A percentile compares a stretch with the other conserved stretches of the same genome.
These are phyloP conservation scores for Colletotrichum theobromicola DNA, from an alignment of 2,329 filamentous ascomycete species.

Conservation along the genomic window DNA sequence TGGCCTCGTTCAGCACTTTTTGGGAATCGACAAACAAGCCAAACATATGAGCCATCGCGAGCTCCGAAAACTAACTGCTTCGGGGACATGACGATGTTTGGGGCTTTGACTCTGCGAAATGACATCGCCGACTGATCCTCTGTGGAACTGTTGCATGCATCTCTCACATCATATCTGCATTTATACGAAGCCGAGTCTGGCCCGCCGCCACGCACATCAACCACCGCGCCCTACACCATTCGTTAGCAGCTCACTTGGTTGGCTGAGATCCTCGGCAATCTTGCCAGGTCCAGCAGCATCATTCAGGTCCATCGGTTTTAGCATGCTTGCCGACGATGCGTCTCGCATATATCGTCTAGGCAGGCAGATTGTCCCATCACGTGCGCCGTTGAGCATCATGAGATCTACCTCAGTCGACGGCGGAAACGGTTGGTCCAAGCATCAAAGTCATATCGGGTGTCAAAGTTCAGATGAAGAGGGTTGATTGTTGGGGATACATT, in stretches of 20 bases:
- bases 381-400: background rate
- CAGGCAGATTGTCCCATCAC: background rate
- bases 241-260: background rate
- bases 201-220: background rate
- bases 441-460: background rate
- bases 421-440: background rate
- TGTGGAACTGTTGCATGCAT: background rate
- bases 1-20: background rate
- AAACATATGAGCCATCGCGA: background rate
- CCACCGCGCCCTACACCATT: background rate
- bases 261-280: background rate
- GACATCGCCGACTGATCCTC: background rate
- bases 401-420: background rate
- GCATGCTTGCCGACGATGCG: background rate
- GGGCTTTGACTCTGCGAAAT: background rate
- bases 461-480: background rate
- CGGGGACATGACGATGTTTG: background rate
- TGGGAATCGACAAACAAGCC: background rate
- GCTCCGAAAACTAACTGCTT: background rate
- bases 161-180: background rate
- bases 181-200: background rate
- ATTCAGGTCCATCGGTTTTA: background rate
- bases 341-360: background rate
- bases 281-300: background rate
- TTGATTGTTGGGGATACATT: background rate